These are phyloP conservation scores for Penicillium expansum DNA, from an alignment of 2,329 filamentous ascomycete species.

Conservation along the genomic window DNA sequence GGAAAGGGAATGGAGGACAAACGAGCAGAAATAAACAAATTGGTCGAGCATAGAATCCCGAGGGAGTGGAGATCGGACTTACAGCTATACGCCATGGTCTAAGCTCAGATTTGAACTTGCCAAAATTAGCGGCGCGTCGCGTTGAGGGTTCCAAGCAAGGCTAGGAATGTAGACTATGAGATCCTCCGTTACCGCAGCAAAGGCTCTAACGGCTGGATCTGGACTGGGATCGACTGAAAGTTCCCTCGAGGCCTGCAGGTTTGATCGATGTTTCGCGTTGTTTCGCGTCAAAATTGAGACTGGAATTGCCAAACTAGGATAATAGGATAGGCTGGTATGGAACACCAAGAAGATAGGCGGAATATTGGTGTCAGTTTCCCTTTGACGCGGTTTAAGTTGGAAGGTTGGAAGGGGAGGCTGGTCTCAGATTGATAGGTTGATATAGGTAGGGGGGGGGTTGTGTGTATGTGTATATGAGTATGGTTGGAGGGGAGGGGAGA, in stretches of 20 bases:
- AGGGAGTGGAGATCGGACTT: conserved; percentile 35
- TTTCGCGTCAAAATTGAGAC: conserved; percentile 8
- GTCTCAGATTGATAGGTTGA: conserved; percentile 23
- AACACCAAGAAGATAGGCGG: conserved; percentile 6
- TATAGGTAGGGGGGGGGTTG: conserved; percentile 9
- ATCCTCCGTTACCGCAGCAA: conserved; percentile 37
- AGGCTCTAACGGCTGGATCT: conserved; percentile 10
- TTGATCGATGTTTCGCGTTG: conserved; percentile 11
- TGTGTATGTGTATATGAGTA: not conserved
- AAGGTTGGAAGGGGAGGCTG: conserved; percentile 14
- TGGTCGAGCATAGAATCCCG: conserved; percentile 29
- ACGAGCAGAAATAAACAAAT: conserved; percentile 44
- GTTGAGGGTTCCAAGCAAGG: conserved; percentile 39
- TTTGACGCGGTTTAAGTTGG: conserved; percentile 9
- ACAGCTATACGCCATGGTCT: conserved; percentile 39
- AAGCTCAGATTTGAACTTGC: conserved; percentile 26
- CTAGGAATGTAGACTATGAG: conserved; percentile 43
- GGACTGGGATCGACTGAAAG: conserved; percentile 14
- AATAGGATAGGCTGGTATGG: conserved; percentile 16
- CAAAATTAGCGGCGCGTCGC: conserved; percentile 34
- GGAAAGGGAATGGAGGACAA: conserved; percentile 33
- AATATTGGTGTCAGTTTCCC: conserved; percentile 11
- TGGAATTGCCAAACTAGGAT: conserved; percentile 2
- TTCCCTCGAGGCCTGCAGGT: conserved; percentile 10
- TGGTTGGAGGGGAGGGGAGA: conserved; percentile 10